Evolutionary conservation across 2,329 filamentous ascomycete genomes (phyloP).

Genomic region (Pseudopyrenochaeta lycopersici): DNA sequence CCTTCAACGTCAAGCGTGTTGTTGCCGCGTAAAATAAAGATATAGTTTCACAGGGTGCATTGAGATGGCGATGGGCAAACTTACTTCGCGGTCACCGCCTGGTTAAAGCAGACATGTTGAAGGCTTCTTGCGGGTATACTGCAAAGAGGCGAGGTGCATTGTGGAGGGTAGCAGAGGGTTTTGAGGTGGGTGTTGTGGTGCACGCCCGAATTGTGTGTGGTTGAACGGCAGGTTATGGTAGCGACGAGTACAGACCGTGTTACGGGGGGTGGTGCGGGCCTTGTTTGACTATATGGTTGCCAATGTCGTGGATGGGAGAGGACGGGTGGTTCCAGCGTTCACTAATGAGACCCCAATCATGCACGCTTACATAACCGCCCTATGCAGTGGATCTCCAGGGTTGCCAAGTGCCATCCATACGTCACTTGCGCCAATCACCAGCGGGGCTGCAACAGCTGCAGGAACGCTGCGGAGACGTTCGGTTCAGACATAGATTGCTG

Average conservation of each 20-base stretch:
- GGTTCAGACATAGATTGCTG: background rate
- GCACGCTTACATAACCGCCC: constrained; percentile 12
- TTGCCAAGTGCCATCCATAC: constrained; percentile 8
- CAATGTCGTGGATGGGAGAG: constrained; percentile 17
- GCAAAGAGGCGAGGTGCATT: constrained; percentile 39
- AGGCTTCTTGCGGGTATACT: constrained; percentile 33
- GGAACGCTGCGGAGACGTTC: constrained; percentile 5
- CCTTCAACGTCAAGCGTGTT: background rate
- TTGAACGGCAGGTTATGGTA: constrained; percentile 21
- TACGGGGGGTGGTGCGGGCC: constrained; percentile 7
- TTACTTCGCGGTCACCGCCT: constrained; percentile 36
- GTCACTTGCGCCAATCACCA: constrained; percentile 8
- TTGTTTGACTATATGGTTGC: constrained; percentile 14
- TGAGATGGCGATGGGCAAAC: constrained; percentile 3
- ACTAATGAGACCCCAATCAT: constrained; percentile 10
- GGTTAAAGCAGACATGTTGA: constrained; percentile 38
- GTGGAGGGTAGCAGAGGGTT: constrained; percentile 9
- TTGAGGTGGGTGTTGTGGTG: constrained; percentile 3
- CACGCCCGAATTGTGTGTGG: constrained; percentile 12
- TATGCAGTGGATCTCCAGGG: constrained; percentile 3
- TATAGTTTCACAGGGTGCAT: background rate
- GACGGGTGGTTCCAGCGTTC: constrained; percentile 14
- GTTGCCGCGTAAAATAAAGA: background rate
- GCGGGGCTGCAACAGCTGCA: constrained; percentile 6
- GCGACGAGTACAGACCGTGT: constrained; percentile 18